Evolutionary conservation across 352 stramenopile species (phyloP), one percentile per base, ranked within the genome.

Genomic region (Globisporangium spinosum): DNA sequence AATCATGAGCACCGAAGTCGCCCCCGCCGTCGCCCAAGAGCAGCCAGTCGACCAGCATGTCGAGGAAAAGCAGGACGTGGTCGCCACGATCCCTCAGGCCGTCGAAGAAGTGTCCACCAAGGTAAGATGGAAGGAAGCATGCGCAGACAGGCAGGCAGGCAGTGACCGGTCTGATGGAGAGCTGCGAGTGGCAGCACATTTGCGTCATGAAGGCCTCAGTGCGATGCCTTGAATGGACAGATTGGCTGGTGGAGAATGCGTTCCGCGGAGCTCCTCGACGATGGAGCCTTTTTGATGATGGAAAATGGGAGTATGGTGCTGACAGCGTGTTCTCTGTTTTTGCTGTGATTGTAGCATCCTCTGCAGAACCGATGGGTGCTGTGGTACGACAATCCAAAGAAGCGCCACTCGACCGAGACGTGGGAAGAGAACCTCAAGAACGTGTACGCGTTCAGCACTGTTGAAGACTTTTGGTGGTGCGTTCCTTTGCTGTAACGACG

Each of bases 401-500:
- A 95, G 77, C 87, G 88, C 59, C 83, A 92, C 72, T 89, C 87
- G 74, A 90, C 71, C 72, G 87, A 96, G 73, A 89, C 82, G 23
- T 96, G 89, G 89, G 89, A 95, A 72, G 86, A 94, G 58, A 96
- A 95, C 73, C 80, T 98, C 58, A 97, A 97, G 75, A 91, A 92
- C 63, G 87, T 98, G 61, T 97, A 89, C 85, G 94, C 91, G 58
- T 99, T 99, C 76, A 87, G 93, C 76, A 98, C 91, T 23, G 94
- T 98, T 62, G 94, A 98, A 74, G 91, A 97, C 79, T 99, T 99
- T 84, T 99, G 96, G 96, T 97, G 90, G 74, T 93, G 77, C 69
- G 85, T 53, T n/a, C 12, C n/a, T 29, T 34, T 35, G 35, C 3
- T 45, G 15, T 15, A 20, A 23, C 13, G 10, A 45, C 38, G 17